Conservation (phyloP, 2,329 filamentous ascomycete genomes). For the Hypoxylon sp. region DNA sequence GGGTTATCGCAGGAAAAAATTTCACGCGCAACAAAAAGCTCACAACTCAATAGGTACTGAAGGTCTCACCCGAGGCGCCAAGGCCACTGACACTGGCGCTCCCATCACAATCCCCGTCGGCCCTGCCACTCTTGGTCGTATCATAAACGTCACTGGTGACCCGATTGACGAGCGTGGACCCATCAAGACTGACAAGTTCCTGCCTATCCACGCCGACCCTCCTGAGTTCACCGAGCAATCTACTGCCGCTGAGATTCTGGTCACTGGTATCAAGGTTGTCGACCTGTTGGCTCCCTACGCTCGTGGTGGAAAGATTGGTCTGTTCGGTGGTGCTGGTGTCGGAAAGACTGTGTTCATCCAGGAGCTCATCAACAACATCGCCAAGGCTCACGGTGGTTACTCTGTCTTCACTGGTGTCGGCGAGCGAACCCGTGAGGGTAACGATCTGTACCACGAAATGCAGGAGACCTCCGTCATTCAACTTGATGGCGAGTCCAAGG, state of each 20-base stretch:
- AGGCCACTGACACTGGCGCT: constrained; percentile 87
- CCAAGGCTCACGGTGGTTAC: constrained; percentile 99
- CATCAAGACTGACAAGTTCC: constrained; percentile 90
- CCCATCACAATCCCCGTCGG: constrained; percentile 98
- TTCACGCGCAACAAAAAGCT: constrained; percentile 38
- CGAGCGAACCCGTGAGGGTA: constrained; percentile 99
- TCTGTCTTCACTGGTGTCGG: constrained; percentile 99
- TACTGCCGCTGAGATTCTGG: constrained; percentile 94
- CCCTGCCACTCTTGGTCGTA: constrained; percentile 93
- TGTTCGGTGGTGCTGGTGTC: constrained; percentile 99
- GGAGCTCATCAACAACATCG: constrained; percentile 99
- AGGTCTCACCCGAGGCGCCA: constrained; percentile 95
- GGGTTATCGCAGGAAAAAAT: constrained; percentile 59
- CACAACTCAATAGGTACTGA: constrained; percentile 82
- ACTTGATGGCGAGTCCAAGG: constrained; percentile 99
- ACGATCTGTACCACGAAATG: constrained; percentile 99
- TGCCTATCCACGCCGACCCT: constrained; percentile 94
- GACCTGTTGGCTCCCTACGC: constrained; percentile 98
- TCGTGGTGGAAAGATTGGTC: constrained; percentile 99
- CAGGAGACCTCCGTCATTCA: constrained; percentile 99
- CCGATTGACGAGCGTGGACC: constrained; percentile 99
- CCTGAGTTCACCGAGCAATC: constrained; percentile 96
- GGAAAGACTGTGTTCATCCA: constrained; percentile 99
- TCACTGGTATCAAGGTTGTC: constrained; percentile 99
- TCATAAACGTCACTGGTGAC: constrained; percentile 99